Evolutionary conservation across 768 basidiomycete species (phyloP).

Genomic region (Pilatotrama ljubarskyi): DNA sequence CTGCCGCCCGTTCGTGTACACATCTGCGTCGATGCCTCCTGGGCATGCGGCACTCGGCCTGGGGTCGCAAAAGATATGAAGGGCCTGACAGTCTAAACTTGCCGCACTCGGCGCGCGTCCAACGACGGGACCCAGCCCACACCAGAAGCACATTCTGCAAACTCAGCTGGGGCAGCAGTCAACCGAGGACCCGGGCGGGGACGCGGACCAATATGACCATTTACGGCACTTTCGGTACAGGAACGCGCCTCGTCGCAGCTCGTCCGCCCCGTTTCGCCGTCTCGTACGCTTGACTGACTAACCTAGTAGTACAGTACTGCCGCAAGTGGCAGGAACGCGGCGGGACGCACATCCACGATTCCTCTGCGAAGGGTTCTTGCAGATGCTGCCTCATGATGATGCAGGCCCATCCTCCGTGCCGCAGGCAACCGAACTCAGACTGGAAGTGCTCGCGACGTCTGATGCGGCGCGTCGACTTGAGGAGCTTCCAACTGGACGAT

Average conservation of each 20-base stretch:
- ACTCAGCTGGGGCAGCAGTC: neutral
- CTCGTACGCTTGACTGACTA: too few species aligned
- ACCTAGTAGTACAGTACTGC: neutral
- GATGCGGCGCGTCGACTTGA: too few species aligned
- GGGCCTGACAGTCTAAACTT: neutral
- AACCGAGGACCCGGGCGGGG: neutral
- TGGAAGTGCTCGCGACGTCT: too few species aligned
- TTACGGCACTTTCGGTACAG: conserved; percentile 11
- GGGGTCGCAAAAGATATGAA: neutral
- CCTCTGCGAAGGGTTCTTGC: too few species aligned
- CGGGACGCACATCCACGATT: too few species aligned
- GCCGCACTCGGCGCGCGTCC: conserved; percentile 5
- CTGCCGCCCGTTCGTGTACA: too few species aligned
- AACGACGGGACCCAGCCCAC: neutral
- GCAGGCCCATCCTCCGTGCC: too few species aligned
- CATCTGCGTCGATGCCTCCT: neutral
- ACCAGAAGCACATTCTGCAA: conserved; percentile 1
- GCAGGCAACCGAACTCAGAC: too few species aligned
- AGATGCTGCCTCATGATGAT: too few species aligned
- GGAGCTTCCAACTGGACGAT: too few species aligned
- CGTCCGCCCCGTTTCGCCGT: too few species aligned
- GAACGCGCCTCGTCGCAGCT: neutral
- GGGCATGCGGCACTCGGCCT: neutral
- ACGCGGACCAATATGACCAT: conserved; percentile 7
- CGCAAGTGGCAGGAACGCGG: too few species aligned